Evolutionary conservation across 345 rosid species (phyloP).

Genomic region (Punica granatum): DNA sequence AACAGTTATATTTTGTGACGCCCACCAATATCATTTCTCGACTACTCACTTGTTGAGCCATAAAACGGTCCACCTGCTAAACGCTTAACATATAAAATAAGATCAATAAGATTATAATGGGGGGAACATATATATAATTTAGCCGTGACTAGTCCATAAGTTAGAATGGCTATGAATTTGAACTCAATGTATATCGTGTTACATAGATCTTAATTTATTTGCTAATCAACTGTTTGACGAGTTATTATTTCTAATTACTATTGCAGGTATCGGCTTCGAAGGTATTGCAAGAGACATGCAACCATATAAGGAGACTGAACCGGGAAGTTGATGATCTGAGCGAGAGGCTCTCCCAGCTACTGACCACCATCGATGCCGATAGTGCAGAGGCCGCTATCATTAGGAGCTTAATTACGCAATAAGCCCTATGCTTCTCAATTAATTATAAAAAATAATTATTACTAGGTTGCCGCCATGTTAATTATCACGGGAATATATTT

Average conservation of each 20-base stretch:
- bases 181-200: too few relatives aligned
- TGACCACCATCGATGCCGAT: slow-evolving; percentile 74
- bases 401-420: slow-evolving; percentile 73
- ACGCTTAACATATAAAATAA: too few relatives aligned
- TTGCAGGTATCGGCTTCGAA: slow-evolving; percentile 78
- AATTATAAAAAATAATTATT: background rate
- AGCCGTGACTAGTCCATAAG: too few relatives aligned
- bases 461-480: background rate
- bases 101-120: too few relatives aligned
- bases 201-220: too few relatives aligned
- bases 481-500: background rate
- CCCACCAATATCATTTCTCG: too few relatives aligned
- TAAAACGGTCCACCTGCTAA: too few relatives aligned
- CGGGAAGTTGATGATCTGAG: slow-evolving; percentile 84
- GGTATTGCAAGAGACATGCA: slow-evolving; percentile 91
- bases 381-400: slow-evolving; percentile 87
- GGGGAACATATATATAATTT: too few relatives aligned
- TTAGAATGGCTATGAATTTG: too few relatives aligned
- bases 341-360: slow-evolving; percentile 73
- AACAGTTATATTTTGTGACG: too few relatives aligned
- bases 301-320: slow-evolving; percentile 76
- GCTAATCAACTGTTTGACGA: too few relatives aligned
- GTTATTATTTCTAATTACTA: background rate
- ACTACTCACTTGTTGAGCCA: too few relatives aligned
- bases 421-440: background rate